Percentiles rank a stretch among this genome's conserved stretches.
These are phyloP conservation scores for Dactylonectria estremocensis DNA, from an alignment of 2,329 filamentous ascomycete genomes.

Conservation along the genomic window DNA sequence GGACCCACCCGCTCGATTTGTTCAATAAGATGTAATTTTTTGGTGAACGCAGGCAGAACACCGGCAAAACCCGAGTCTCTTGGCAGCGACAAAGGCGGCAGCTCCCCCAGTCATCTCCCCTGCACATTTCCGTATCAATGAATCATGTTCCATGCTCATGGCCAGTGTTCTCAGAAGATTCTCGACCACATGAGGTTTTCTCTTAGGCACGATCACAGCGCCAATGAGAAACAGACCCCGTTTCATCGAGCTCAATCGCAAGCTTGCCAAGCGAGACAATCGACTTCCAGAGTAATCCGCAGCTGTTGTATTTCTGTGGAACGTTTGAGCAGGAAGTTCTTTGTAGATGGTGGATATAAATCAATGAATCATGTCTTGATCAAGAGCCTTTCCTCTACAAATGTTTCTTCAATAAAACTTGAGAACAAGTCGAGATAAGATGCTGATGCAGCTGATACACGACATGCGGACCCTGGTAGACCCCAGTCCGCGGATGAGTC, in stretches of 20 bases:
- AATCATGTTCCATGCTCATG: constrained; percentile 10
- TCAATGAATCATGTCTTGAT: not conserved
- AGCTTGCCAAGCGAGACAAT: not conserved
- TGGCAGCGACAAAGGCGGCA: not conserved
- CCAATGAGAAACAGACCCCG: not conserved
- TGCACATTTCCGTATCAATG: not conserved
- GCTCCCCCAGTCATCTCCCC: not conserved
- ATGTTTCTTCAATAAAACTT: not conserved
- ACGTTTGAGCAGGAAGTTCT: not conserved
- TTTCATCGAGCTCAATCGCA: not conserved
- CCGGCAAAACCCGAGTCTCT: constrained; percentile 70
- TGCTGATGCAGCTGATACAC: constrained; percentile 31
- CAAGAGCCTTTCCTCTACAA: not conserved
- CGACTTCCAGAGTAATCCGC: not conserved
- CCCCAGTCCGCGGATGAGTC: constrained; percentile 6
- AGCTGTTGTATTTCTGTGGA: no score
- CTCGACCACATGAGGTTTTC: constrained; percentile 1
- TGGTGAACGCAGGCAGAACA: constrained; percentile 62
- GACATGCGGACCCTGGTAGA: constrained; percentile 15
- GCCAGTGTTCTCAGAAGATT: not conserved
- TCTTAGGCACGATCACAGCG: not conserved
- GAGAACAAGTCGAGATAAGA: constrained; percentile 26
- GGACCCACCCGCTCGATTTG: constrained; percentile 42
- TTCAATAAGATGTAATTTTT: constrained; percentile 17
- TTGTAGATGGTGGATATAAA: not conserved